Conservation (phyloP, 345 rosid genomes). For the Boechera stricta region DNA sequence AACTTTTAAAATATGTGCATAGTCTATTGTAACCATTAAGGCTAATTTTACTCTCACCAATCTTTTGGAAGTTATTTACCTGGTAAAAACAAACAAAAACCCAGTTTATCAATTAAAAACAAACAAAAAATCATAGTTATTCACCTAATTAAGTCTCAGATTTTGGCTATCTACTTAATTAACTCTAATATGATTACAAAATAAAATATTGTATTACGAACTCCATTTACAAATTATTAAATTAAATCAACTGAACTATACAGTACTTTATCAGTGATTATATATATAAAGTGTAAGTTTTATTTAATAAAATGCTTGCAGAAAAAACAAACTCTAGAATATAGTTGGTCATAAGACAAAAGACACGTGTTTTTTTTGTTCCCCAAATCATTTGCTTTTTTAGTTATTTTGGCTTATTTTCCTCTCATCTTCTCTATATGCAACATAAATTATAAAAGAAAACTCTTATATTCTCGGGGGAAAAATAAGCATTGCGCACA, state of each 20-base stretch:
- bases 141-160: no score
- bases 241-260: neutral
- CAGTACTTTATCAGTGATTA: no score
- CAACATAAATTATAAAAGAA: neutral
- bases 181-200: neutral
- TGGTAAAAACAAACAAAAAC: no score
- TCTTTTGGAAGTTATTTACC: no score
- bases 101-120: no score
- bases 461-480: neutral
- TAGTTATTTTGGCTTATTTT: slow-evolving; percentile 15
- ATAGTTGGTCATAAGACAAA: slow-evolving; percentile 6
- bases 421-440: slow-evolving; percentile 5
- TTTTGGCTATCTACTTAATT: neutral
- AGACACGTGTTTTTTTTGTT: slow-evolving; percentile 21
- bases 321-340: neutral
- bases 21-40: no score
- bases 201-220: neutral
- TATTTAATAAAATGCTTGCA: neutral
- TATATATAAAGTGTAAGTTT: neutral
- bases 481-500: slow-evolving; percentile 6
- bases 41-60: no score
- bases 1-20: no score
- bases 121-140: neutral
- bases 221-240: neutral
- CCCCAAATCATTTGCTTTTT: slow-evolving; percentile 1